Percentiles rank a stretch among this genome's conserved stretches.
These are phyloP conservation scores for Circinella minor DNA, from an alignment of 371 early-diverging fungal genomes.

Conservation along the genomic window DNA sequence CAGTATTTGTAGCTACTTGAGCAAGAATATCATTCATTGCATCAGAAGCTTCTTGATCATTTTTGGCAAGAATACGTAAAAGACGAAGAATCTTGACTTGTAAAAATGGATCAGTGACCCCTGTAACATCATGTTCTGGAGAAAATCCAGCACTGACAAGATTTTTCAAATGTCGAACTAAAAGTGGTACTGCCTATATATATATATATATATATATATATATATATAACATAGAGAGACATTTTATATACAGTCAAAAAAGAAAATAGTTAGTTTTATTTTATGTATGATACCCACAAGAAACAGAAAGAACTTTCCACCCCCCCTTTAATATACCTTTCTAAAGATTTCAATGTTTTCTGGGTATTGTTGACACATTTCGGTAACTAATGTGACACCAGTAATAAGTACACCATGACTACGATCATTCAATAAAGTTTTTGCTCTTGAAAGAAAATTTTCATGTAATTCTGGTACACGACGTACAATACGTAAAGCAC, in stretches of 20 bases:
- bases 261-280: too few relatives aligned
- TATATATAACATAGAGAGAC: background rate
- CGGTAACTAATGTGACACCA: conserved; percentile 88
- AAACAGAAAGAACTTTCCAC: too few relatives aligned
- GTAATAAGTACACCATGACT: conserved; percentile 96
- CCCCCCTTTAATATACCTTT: too few relatives aligned
- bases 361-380: conserved; percentile 81
- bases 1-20: conserved; percentile 96
- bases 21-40: conserved; percentile 96
- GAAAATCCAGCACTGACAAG: conserved; percentile 88
- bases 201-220: background rate
- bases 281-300: too few relatives aligned
- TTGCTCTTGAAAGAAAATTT: conserved; percentile 77
- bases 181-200: conserved; percentile 75
- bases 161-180: conserved; percentile 89
- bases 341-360: conserved; percentile 74
- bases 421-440: conserved; percentile 84
- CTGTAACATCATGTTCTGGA: conserved; percentile 97
- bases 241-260: too few relatives aligned
- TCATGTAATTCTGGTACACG: conserved; percentile 94
- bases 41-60: conserved; percentile 88
- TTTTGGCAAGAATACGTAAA: conserved; percentile 86
- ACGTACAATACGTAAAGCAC: conserved; percentile 89
- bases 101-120: conserved; percentile 96
- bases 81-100: conserved; percentile 94